Base-by-base conservation (phyloP, 306 rosid genomes). In the Nissolia schottii region DNA sequence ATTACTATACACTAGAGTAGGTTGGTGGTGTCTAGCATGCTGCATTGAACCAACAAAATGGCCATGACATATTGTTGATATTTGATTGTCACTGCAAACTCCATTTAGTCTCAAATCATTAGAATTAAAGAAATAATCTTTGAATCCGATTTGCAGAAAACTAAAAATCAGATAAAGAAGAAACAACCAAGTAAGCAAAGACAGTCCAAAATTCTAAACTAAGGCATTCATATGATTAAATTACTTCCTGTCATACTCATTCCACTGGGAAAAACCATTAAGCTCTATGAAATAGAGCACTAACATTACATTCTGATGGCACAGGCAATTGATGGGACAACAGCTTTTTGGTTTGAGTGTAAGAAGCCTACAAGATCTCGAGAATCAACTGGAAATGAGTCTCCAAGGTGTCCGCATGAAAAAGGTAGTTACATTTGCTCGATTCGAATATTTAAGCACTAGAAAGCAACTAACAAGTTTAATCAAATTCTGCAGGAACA, bases 311-410 rank as follows among this genome's bases (percentile, higher is more conserved):
- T 70, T 60, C 29, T 71, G 61, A 53, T 8, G 49, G 34, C 27
- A 59, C 89, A 90, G 96, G 76, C 81, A 85, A 58, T 14, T 84
- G 80, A 84, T 84, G 86, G 96, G 93, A 65, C 79, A 80, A 84
- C 89, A 87, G 14, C 93, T 86, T 76, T 81, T 20, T 25, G 90
- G 92, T 45, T 73, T 88, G 79, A 81, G 81, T 57, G 68, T 80
- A 20, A 76, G 71, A 74, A 87, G 81, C 72, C 82, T 91, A 43
- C 83, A 91, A 48, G 81, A 81, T 85, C 84, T 91, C 18, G 95
- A 91, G 81, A 73, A 55, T 54, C 90, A 76, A 69, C 73, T 91
- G 68, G 89, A 90, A 84, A 59, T 83, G 71, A 84, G 90, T 74
- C 83, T 90, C 31, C 82, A 61, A 63, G 87, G 88, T 11, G 79